These are phyloP conservation scores for Sporodiniella umbellata DNA, from an alignment of 371 early-diverging fungal genomes.

Conservation along the genomic window DNA sequence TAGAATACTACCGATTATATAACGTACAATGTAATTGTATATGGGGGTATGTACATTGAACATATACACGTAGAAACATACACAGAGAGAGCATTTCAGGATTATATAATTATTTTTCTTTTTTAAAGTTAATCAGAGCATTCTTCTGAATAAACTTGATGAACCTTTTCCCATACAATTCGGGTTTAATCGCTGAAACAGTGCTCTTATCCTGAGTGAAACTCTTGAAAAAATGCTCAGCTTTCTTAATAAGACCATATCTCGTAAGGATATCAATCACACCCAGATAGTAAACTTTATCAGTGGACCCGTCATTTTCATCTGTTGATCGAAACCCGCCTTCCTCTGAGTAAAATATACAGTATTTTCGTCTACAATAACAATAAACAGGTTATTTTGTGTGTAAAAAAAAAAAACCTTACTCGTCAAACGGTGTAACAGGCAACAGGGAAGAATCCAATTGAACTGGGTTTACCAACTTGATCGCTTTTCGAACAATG, in stretches of 20 bases:
- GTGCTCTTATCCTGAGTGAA: constrained; percentile 70
- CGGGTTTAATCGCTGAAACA: constrained; percentile 89
- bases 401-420: not conserved
- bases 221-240: constrained; percentile 86
- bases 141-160: constrained; percentile 69
- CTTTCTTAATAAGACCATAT: constrained; percentile 79
- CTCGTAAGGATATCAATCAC: constrained; percentile 96
- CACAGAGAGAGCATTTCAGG: no score
- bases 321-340: constrained; percentile 88
- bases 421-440: constrained; percentile 41
- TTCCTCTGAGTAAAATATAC: constrained; percentile 84
- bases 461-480: constrained; percentile 62
- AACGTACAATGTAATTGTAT: not conserved
- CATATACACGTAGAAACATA: no score
- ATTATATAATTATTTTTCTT: not conserved
- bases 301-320: constrained; percentile 55
- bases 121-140: constrained; percentile 3
- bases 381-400: no score
- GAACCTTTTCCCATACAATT: constrained; percentile 81
- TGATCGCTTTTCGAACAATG: constrained; percentile 67
- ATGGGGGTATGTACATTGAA: not conserved
- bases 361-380: constrained; percentile 44
- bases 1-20: no score
- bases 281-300: constrained; percentile 87
- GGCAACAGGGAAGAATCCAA: constrained; percentile 53